These are phyloP conservation scores for Sclerotiophoma versabilis DNA, from an alignment of 2,329 filamentous ascomycete species.

Conservation along the genomic window DNA sequence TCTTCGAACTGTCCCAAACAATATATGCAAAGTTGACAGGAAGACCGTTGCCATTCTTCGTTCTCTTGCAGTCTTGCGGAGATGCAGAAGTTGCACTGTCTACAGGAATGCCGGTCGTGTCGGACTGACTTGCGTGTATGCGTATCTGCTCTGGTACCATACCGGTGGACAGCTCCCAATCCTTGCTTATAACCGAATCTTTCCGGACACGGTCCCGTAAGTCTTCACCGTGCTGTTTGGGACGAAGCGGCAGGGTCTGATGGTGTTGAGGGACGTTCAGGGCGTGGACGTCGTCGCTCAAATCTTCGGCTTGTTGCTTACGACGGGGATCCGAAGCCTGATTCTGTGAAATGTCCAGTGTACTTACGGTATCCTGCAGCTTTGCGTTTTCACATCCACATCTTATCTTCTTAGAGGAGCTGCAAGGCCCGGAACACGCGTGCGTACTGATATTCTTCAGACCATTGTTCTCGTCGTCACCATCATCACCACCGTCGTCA, in stretches of 20 bases:
- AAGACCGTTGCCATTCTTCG: neutral
- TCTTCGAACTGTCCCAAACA: slow-evolving; percentile 8
- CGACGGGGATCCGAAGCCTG: neutral
- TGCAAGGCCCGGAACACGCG: neutral
- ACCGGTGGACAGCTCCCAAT: neutral
- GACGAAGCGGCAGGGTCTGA: slow-evolving; percentile 4
- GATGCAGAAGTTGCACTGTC: neutral
- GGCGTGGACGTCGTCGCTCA: neutral
- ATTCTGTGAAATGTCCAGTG: neutral
- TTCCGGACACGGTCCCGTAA: neutral
- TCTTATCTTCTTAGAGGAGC: neutral
- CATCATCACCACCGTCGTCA: neutral
- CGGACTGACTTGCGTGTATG: neutral
- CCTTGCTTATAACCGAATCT: slow-evolving; percentile 1
- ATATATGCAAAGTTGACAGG: slow-evolving; percentile 11
- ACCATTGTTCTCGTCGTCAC: neutral
- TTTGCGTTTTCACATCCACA: neutral
- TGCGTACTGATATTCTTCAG: too few species aligned
- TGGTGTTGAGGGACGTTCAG: neutral
- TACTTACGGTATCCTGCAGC: neutral
- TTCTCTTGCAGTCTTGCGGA: neutral
- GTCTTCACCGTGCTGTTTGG: neutral
- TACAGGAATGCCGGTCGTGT: neutral
- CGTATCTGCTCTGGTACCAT: neutral
- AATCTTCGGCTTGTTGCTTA: neutral